Conservation (phyloP, 306 rosid genomes). For the Castanopsis chinensis region DNA sequence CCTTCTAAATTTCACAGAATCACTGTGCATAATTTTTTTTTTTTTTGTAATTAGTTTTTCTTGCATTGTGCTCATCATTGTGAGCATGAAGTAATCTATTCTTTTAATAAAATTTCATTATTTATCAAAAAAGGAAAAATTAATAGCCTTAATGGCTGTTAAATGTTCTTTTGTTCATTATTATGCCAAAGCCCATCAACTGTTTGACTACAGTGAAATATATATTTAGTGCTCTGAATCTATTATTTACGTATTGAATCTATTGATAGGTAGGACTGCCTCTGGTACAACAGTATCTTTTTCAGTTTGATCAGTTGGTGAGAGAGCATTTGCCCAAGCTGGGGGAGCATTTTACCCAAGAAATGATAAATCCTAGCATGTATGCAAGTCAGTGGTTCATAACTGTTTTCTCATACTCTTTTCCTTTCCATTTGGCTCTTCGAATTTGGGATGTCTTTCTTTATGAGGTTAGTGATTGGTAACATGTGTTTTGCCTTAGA, state of each 20-base stretch:
- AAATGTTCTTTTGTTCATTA: conserved; percentile 13
- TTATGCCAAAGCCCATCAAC: background rate
- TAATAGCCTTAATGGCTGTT: background rate
- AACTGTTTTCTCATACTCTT: conserved; percentile 94
- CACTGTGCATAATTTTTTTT: no score
- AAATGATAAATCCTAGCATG: conserved; percentile 99
- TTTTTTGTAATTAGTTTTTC: no score
- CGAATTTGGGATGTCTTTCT: conserved; percentile 99
- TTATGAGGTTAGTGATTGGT: conserved; percentile 62
- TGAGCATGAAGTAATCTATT: no score
- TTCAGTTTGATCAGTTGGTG: conserved; percentile 74
- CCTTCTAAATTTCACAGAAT: no score
- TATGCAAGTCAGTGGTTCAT: conserved; percentile 99
- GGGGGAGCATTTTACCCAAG: conserved; percentile 82
- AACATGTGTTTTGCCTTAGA: conserved; percentile 1
- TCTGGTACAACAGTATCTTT: conserved; percentile 90
- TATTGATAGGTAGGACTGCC: conserved; percentile 77
- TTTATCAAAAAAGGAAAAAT: background rate
- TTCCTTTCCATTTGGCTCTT: conserved; percentile 96
- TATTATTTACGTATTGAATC: conserved; percentile 11
- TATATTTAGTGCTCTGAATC: conserved; percentile 16
- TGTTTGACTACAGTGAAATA: background rate
- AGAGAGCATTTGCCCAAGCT: conserved; percentile 78
- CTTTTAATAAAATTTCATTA: no score
- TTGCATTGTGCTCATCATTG: no score